These are phyloP conservation scores for Coemansia sp. DNA, from an alignment of 192 early-diverging fungal species.

Conservation along the genomic window DNA sequence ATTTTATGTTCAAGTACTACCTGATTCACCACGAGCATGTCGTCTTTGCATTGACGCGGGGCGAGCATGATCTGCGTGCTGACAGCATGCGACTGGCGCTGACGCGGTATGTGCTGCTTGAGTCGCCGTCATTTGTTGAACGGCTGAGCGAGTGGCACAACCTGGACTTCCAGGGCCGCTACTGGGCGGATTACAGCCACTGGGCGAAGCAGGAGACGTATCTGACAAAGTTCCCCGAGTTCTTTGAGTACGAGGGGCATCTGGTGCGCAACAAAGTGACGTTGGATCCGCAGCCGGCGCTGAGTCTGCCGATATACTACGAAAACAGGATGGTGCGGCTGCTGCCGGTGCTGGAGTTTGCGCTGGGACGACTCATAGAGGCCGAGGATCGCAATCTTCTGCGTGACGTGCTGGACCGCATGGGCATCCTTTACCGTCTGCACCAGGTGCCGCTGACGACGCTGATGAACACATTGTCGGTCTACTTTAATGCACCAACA, in stretches of 20 bases:
- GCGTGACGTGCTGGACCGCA: slow-evolving; percentile 61
- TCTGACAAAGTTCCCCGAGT: slow-evolving; percentile 68
- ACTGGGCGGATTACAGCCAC: slow-evolving; percentile 73
- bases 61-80: slow-evolving; percentile 59
- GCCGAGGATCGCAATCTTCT: slow-evolving; percentile 61
- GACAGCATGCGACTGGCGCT: slow-evolving; percentile 55
- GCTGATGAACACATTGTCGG: slow-evolving; percentile 65
- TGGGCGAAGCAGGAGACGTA: slow-evolving; percentile 66
- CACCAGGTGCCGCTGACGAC: slow-evolving; percentile 70
- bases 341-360: slow-evolving; percentile 64
- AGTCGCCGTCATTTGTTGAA: slow-evolving; percentile 51
- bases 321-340: slow-evolving; percentile 69
- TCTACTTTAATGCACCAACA: slow-evolving; percentile 66
- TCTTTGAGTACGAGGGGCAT: slow-evolving; percentile 71
- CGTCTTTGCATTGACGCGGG: slow-evolving; percentile 65
- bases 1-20: slow-evolving; percentile 71
- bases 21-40: slow-evolving; percentile 70
- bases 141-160: slow-evolving; percentile 68
- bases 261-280: slow-evolving; percentile 45
- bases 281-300: slow-evolving; percentile 62
- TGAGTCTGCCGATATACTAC: slow-evolving; percentile 69
- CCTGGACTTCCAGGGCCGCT: slow-evolving; percentile 62
- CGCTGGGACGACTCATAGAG: slow-evolving; percentile 70
- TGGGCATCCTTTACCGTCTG: slow-evolving; percentile 61
- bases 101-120: slow-evolving; percentile 56